These are phyloP conservation scores for Hebeloma cylindrosporum DNA, from an alignment of 768 basidiomycete species.

Conservation along the genomic window DNA sequence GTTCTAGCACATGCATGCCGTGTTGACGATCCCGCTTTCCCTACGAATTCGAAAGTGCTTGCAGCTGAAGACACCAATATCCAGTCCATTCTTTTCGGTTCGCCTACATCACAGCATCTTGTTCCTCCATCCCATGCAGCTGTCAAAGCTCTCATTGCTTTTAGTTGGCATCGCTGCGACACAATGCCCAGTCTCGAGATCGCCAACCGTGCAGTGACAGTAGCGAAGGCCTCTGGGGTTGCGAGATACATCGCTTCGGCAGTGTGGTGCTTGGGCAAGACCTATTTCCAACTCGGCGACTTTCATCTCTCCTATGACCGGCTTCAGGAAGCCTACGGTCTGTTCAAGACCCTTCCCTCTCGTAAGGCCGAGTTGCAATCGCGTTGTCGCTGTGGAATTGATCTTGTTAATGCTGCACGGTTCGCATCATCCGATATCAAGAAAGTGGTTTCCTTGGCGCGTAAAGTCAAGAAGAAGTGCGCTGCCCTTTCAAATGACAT, in stretches of 20 bases:
- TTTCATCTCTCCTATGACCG: conserved; percentile 1
- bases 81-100: too few relatives aligned
- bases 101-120: background rate
- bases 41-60: too few relatives aligned
- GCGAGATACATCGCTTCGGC: background rate
- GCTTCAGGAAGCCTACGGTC: conserved; percentile 2
- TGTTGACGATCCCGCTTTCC: too few relatives aligned
- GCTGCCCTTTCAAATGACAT: conserved; percentile 2
- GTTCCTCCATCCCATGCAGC: background rate
- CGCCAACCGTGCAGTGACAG: background rate
- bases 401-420: background rate
- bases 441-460: background rate
- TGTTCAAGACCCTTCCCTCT: background rate
- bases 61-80: too few relatives aligned
- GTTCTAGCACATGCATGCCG: too few relatives aligned
- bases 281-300: conserved; percentile 1
- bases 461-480: background rate
- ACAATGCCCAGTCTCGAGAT: conserved; percentile 4
- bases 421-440: background rate
- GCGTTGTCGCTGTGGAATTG: conserved; percentile 4
- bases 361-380: background rate
- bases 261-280: conserved; percentile 6
- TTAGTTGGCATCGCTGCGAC: conserved; percentile 11
- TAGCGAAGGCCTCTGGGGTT: background rate
- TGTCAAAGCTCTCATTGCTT: conserved; percentile 5